Conservation (phyloP, 2,329 filamentous ascomycete genomes). For the Hyphodiscus sp. region DNA sequence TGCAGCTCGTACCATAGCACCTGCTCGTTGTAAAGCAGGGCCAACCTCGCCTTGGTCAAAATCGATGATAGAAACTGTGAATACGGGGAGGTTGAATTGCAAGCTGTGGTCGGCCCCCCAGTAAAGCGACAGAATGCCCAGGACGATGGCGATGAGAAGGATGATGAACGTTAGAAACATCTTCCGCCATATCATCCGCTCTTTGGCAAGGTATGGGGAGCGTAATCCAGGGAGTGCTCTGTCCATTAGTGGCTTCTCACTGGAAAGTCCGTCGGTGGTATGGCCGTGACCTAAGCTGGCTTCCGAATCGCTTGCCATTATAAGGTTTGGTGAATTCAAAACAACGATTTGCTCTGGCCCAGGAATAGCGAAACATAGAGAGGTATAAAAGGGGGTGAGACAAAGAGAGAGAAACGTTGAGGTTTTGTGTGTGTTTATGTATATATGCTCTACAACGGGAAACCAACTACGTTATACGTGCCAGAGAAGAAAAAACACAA, state of each 20-base stretch:
- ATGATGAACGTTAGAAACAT: conserved; percentile 12
- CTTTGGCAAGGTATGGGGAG: conserved; percentile 7
- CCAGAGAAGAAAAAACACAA: too few relatives aligned
- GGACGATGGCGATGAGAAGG: conserved; percentile 9
- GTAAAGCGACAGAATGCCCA: conserved; percentile 16
- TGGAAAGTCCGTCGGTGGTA: neutral
- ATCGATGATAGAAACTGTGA: conserved; percentile 16
- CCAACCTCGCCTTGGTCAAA: conserved; percentile 16
- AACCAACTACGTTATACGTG: too few relatives aligned
- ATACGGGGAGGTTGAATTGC: conserved; percentile 11
- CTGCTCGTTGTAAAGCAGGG: conserved; percentile 12
- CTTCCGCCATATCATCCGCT: conserved; percentile 15
- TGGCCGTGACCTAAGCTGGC: too few relatives aligned
- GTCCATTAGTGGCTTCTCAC: neutral
- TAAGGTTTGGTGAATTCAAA: too few relatives aligned
- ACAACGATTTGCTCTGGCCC: too few relatives aligned
- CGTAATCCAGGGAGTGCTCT: conserved; percentile 5
- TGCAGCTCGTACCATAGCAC: conserved; percentile 1
- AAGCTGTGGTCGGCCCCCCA: conserved; percentile 15
- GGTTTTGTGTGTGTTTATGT: too few relatives aligned
- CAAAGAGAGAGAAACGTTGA: too few relatives aligned
- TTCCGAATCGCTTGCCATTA: too few relatives aligned
- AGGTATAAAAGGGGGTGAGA: too few relatives aligned
- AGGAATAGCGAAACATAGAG: too few relatives aligned
- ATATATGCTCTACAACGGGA: too few relatives aligned